A percentile compares a stretch with the other conserved stretches of the same genome.
phyloP scores from a whole-genome alignment of 352 stramenopile species.

The Blastocystis sp. region DNA sequence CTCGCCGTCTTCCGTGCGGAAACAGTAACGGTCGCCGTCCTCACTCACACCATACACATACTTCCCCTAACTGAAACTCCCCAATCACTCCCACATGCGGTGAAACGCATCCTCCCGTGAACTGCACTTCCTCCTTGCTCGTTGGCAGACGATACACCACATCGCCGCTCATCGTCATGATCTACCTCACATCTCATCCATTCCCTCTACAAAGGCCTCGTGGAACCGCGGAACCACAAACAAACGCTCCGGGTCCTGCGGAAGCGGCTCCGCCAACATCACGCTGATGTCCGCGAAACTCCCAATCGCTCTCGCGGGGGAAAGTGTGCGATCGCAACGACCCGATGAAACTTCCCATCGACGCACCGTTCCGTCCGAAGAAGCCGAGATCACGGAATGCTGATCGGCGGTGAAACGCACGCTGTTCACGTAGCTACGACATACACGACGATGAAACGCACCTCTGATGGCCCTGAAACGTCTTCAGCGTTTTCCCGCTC shows the following conservation, averaged over 20 bases:
- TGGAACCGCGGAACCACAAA: not conserved
- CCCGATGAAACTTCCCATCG: conserved; percentile 75
- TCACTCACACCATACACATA: conserved; percentile 52
- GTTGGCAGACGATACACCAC: not conserved
- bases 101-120: not conserved
- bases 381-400: conserved; percentile 66
- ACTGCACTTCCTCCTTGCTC: not conserved
- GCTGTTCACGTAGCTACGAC: conserved; percentile 72
- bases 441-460: not conserved
- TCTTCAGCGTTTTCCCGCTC: conserved; percentile 77
- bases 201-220: not conserved
- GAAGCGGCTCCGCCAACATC: not conserved
- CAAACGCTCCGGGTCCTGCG: not conserved
- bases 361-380: conserved; percentile 78
- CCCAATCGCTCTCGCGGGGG: conserved; percentile 58
- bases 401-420: conserved; percentile 70
- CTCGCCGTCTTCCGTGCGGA: not conserved
- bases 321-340: conserved; percentile 70
- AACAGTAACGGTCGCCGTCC: conserved; percentile 17
- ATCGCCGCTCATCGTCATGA: not conserved
- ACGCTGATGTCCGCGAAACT: conserved; percentile 21
- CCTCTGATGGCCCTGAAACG: conserved; percentile 66
- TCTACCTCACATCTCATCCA: not conserved
- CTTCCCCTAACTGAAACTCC: not conserved
- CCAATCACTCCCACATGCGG: not conserved